These are phyloP conservation scores for Penicillium sp. DNA, from an alignment of 2,329 filamentous ascomycete species.

Conservation along the genomic window DNA sequence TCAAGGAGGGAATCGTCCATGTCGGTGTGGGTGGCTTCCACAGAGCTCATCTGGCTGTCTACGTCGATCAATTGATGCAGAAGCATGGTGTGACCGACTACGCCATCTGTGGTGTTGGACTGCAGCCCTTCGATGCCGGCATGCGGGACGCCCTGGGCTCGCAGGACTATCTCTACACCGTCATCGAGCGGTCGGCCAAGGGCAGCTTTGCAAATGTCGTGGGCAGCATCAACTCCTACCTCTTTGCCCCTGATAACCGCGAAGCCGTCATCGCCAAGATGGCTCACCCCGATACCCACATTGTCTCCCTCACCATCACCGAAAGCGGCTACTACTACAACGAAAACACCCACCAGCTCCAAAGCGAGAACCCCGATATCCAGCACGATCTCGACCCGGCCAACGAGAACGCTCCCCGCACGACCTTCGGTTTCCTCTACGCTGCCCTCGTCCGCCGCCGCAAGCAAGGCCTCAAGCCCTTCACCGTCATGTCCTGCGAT, in stretches of 20 bases:
- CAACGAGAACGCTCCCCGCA: slow-evolving; percentile 53
- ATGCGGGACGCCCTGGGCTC: slow-evolving; percentile 59
- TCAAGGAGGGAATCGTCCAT: slow-evolving; percentile 63
- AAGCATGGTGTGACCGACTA: slow-evolving; percentile 55
- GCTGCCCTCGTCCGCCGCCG: slow-evolving; percentile 57
- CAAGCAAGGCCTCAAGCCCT: slow-evolving; percentile 56
- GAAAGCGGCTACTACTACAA: slow-evolving; percentile 65
- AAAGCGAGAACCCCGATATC: slow-evolving; percentile 57
- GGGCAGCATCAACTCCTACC: slow-evolving; percentile 60
- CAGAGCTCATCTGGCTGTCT: slow-evolving; percentile 61
- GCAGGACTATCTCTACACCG: slow-evolving; percentile 61
- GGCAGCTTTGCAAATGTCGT: slow-evolving; percentile 57
- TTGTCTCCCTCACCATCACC: slow-evolving; percentile 63
- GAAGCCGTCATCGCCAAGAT: slow-evolving; percentile 62
- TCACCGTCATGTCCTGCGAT: slow-evolving; percentile 62
- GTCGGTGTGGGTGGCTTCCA: slow-evolving; percentile 63
- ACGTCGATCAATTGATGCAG: slow-evolving; percentile 57
- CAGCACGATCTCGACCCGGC: slow-evolving; percentile 53
- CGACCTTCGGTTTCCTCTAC: slow-evolving; percentile 61
- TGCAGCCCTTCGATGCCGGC: slow-evolving; percentile 57
- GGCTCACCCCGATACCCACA: slow-evolving; percentile 61
- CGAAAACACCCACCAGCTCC: slow-evolving; percentile 62
- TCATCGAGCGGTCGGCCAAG: slow-evolving; percentile 60
- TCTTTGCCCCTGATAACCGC: slow-evolving; percentile 59
- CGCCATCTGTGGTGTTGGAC: slow-evolving; percentile 60